Percentiles rank a stretch among this genome's conserved stretches.
Conservation (phyloP, 805 yeast genomes). For the Metschnikowia baotianmanensis region DNA sequence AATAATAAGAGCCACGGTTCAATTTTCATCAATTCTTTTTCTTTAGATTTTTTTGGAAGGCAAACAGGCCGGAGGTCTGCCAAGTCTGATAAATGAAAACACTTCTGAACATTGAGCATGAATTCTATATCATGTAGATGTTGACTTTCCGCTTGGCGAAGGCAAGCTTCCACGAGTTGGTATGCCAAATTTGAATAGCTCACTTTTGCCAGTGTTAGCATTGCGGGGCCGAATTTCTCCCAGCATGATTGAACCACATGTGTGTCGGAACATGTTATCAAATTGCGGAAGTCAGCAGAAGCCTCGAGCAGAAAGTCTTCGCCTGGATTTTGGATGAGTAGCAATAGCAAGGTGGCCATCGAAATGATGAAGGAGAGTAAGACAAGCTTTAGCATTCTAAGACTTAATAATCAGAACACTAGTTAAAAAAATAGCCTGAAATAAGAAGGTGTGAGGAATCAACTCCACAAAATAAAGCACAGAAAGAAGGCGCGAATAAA, state of each 20-base stretch:
- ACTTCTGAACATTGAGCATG: conserved; percentile 12
- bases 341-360: not conserved
- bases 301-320: conserved; percentile 7
- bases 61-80: not conserved
- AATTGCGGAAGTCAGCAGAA: conserved; percentile 5
- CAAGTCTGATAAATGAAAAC: conserved; percentile 12
- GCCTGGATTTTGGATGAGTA: not conserved
- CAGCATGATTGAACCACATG: conserved; percentile 9
- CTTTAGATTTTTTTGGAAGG: not conserved
- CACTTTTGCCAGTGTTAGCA: conserved; percentile 8
- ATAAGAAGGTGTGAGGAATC: no score
- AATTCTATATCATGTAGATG: conserved; percentile 8
- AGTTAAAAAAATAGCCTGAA: no score
- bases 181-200: conserved; percentile 6
- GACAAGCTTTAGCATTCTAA: not conserved
- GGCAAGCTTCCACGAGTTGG: conserved; percentile 8
- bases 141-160: conserved; percentile 6
- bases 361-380: not conserved
- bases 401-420: no score
- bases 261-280: conserved; percentile 12
- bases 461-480: no score
- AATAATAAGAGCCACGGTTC: not conserved
- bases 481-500: no score
- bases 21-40: no score
- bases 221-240: not conserved